Evolutionary conservation across 73 alveolate species (phyloP).

Genomic region (Paramecium tetraurelia): DNA sequence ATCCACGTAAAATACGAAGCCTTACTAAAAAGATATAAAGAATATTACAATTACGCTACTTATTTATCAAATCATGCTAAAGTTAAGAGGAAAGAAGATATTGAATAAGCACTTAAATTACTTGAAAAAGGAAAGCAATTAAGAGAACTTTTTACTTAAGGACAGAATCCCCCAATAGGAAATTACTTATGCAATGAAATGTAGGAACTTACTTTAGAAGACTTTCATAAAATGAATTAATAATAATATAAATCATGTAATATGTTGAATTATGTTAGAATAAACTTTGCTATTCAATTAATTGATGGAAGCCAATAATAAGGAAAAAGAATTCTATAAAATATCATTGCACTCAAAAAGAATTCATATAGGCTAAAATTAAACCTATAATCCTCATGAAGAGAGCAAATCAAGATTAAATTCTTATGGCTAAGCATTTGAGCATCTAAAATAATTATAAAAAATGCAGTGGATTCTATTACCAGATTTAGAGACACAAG

Average conservation of each 20-base stretch:
- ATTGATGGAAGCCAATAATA: slow-evolving; percentile 26
- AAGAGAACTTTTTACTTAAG: slow-evolving; percentile 5
- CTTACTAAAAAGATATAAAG: slow-evolving; percentile 1
- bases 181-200: neutral
- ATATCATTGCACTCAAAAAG: neutral
- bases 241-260: neutral
- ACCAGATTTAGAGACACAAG: neutral
- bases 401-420: neutral
- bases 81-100: neutral
- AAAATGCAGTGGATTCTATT: neutral
- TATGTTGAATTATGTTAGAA: neutral
- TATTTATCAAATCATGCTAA: neutral
- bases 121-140: neutral
- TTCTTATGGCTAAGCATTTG: neutral
- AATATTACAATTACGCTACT: neutral
- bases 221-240: neutral
- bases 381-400: slow-evolving; percentile 10
- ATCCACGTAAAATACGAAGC: neutral
- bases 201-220: neutral
- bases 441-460: neutral
- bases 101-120: neutral
- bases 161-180: neutral
- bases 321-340: slow-evolving; percentile 14
- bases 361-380: neutral
- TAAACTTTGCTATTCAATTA: neutral